Base-by-base conservation (phyloP, 257 asterid species). In the Solanum sitiens region DNA sequence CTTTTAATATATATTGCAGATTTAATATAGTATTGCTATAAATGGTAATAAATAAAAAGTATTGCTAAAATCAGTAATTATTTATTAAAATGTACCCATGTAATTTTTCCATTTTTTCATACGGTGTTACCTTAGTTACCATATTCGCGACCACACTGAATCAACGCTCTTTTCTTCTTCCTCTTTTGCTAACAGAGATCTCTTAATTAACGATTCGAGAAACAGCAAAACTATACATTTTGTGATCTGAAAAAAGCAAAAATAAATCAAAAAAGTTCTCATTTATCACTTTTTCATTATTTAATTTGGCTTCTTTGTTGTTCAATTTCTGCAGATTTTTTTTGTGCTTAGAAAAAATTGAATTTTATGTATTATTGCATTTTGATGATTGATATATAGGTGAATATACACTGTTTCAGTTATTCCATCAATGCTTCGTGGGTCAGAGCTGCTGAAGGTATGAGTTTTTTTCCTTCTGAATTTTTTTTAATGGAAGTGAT, bases 391-490 rank as follows among this genome's bases (percentile, higher is more conserved):
- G 53, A 63, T 82, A 11, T 84, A 8, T 63, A 63, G n/a, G 37
- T 14, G 16, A 18, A 12, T 39, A 35, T 27, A n/a, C 30, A 42
- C 59, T 86, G 32, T 21, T 82, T 73, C 84, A 87, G 75, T 75
- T 90, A 68, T 89, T 89, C 67, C 73, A 72, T 5, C 88, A 82
- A 90, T 90, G 83, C 89, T 85, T 82, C 97, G 83, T 97, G 98
- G 99, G 94, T 97, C 89, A 95, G 94, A 94, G 98, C 98, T 40
- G 99, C 99, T 86, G 98, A 97, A 97, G 99, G 99, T 97, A 86
- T 82, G 90, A 44, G 72, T 35, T 53, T 27, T 27, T 27, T 27
- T 27, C 30, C 30, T 42, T 23, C 1, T 25, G 4, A n/a, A 6
- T 42, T 75, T 42, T 79, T 32, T 33, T 2, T 9, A 20, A 56